phyloP scores from a whole-genome alignment of 2,329 filamentous ascomycete genomes.

The Chaetomiaceae sp. region DNA sequence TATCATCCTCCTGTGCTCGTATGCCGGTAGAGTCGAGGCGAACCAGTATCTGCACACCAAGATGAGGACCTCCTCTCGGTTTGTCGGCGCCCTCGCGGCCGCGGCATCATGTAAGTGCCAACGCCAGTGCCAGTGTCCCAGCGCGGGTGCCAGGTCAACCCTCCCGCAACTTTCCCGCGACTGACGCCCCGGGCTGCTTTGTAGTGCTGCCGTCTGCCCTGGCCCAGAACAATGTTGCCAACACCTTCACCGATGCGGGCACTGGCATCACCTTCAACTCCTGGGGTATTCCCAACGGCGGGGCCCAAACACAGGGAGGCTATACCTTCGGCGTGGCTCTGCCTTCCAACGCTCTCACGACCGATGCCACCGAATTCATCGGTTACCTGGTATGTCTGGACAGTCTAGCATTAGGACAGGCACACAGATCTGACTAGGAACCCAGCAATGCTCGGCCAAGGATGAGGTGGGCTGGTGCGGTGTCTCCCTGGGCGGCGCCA shows the following conservation, averaged over 20 bases:
- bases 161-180: neutral
- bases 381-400: conserved; percentile 43
- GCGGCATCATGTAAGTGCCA: conserved; percentile 24
- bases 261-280: conserved; percentile 51
- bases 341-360: conserved; percentile 39
- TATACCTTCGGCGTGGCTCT: conserved; percentile 48
- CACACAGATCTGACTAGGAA: neutral
- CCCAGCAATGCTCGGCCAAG: conserved; percentile 39
- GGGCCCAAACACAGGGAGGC: conserved; percentile 37
- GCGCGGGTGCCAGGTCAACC: too few relatives aligned
- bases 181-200: conserved; percentile 3
- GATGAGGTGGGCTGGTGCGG: conserved; percentile 48
- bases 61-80: conserved; percentile 24
- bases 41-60: conserved; percentile 16
- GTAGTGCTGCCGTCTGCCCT: conserved; percentile 23
- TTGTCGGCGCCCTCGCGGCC: conserved; percentile 24
- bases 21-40: conserved; percentile 16
- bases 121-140: too few relatives aligned
- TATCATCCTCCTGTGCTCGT: conserved; percentile 5
- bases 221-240: conserved; percentile 27
- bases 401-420: too few relatives aligned
- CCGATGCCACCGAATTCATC: conserved; percentile 47
- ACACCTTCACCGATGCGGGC: conserved; percentile 39
- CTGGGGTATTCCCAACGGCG: conserved; percentile 35
- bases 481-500: conserved; percentile 45